Evolutionary conservation across 2,329 filamentous ascomycete genomes (phyloP), one percentile per base, ranked within the genome.

Genomic region (Epichloe gansuensis): DNA sequence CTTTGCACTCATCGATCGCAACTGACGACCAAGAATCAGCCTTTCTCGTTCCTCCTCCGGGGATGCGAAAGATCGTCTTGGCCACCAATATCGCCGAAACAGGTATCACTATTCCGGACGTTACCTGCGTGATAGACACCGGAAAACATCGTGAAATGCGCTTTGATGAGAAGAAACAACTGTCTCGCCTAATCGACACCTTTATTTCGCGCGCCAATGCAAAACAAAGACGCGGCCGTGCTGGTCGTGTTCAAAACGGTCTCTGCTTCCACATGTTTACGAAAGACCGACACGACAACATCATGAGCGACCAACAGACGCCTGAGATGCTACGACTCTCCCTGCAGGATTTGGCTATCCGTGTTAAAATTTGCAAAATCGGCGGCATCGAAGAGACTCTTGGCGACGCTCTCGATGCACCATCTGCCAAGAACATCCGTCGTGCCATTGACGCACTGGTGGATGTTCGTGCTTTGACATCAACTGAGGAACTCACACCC

Each of bases 61-160:
- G 91, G 0, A 75, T 82, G 52, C 80, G 90, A 56, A 98, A 98
- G 70, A 93, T 98, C 57, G 91, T 98, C 2, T 77, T 98, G 51
- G 90, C 93, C 2, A 98, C 93, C 13, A 98, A 98, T 63, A 98
- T 98, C 65, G 93, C 93, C 4, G 93, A 98, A 67, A 98, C 93
- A 0, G 93, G 93, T 72, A 95, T 98, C 63, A 98, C 93, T 0
- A 98, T 98, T 58, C 93, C 93, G 1, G 93, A 98, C 64, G 88
- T 98, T 34, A 97, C 93, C 0, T 95, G 90, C 60, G 93, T 98
- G 45, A 86, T 98, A 53, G 93, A 98, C 66, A 90, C 89, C 0
- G 93, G 93, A 52, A 97, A 95, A 67, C 91, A 97, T 68, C 89
- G 94, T 58, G 91, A 95, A 67, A 96, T 96, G 91, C 77, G 91